phyloP scores from a whole-genome alignment of 2,329 filamentous ascomycete genomes.

The Incumbomyces lentus region DNA sequence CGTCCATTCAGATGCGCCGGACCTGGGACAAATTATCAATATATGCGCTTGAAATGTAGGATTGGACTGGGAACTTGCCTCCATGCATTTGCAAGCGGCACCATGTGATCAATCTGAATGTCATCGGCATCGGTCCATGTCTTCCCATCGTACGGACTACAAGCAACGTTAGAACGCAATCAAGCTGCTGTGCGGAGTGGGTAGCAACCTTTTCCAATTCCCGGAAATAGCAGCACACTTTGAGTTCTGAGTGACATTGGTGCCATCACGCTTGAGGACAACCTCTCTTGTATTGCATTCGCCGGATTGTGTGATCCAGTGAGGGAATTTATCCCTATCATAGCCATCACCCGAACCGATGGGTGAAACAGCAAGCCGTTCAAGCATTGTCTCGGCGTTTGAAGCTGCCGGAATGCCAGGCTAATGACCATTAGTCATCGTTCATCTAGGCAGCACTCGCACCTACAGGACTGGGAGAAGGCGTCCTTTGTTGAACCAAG shows the following conservation, averaged over 20 bases:
- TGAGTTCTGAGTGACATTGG: conserved; percentile 46
- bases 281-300: conserved; percentile 63
- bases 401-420: conserved; percentile 52
- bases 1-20: conserved; percentile 63
- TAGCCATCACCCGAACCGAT: conserved; percentile 49
- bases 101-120: conserved; percentile 74
- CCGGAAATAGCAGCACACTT: conserved; percentile 57
- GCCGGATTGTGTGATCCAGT: conserved; percentile 57
- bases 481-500: conserved; percentile 1
- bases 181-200: not conserved
- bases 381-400: conserved; percentile 49
- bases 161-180: conserved; percentile 22
- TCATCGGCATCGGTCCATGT: conserved; percentile 59
- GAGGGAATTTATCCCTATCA: conserved; percentile 57
- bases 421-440: not conserved
- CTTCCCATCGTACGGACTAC: conserved; percentile 59
- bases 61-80: conserved; percentile 29
- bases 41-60: conserved; percentile 18
- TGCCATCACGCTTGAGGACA: conserved; percentile 65
- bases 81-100: conserved; percentile 73
- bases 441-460: too few species aligned
- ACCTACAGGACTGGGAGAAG: conserved; percentile 8
- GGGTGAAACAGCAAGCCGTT: conserved; percentile 47
- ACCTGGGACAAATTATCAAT: conserved; percentile 36
- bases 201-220: conserved; percentile 43